A percentile compares a stretch with the other conserved stretches of the same genome.
Evolutionary conservation across 1,284 basidiomycete genomes (phyloP).

Genomic region (Heliocybe sulcata): DNA sequence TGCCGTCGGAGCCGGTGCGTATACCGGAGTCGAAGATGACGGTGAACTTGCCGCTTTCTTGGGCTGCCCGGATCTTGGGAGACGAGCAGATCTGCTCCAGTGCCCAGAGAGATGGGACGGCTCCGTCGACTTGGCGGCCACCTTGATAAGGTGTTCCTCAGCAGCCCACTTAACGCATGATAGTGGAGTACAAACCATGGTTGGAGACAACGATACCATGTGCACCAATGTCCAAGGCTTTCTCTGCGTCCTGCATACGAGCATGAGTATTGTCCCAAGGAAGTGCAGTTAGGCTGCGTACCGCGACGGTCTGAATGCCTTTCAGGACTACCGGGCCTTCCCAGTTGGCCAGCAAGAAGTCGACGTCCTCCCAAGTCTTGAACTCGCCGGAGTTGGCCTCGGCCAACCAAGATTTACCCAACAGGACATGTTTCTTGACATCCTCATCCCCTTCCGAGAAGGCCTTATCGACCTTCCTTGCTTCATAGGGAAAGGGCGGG

Average conservation of each 20-base stretch:
- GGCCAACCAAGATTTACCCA: slow-evolving; percentile 48
- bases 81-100: slow-evolving; percentile 57
- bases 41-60: slow-evolving; percentile 47
- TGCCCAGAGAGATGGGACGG: slow-evolving; percentile 64
- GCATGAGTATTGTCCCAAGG: not conserved
- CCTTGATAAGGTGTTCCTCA: slow-evolving; percentile 14
- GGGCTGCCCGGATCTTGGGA: slow-evolving; percentile 47
- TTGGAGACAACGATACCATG: slow-evolving; percentile 80
- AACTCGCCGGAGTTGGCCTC: slow-evolving; percentile 54
- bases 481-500: not conserved
- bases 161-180: not conserved
- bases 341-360: slow-evolving; percentile 61
- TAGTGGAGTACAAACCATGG: slow-evolving; percentile 36
- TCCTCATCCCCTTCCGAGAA: not conserved
- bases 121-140: slow-evolving; percentile 78
- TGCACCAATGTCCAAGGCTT: slow-evolving; percentile 52
- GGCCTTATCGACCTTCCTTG: not conserved
- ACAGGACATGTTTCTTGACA: slow-evolving; percentile 19
- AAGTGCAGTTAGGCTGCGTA: not conserved
- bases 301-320: slow-evolving; percentile 48
- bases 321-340: slow-evolving; percentile 65
- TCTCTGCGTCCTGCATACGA: slow-evolving; percentile 54
- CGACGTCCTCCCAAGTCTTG: slow-evolving; percentile 57
- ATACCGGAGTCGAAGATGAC: slow-evolving; percentile 79
- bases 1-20: slow-evolving; percentile 66